These are phyloP conservation scores for Naganishia sp. DNA, from an alignment of 1,284 basidiomycete genomes.

Conservation along the genomic window DNA sequence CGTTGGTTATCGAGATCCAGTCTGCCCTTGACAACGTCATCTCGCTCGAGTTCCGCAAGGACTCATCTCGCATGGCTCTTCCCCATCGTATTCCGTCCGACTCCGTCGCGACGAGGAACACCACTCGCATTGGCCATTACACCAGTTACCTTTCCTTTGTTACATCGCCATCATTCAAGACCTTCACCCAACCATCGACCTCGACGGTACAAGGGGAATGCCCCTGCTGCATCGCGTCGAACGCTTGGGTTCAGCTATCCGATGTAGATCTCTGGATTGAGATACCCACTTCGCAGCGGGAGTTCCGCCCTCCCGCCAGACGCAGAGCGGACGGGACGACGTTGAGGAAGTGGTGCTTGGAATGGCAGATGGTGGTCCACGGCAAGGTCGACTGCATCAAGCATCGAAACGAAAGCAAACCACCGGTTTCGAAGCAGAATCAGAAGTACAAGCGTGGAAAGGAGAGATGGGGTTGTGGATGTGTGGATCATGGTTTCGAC, in stretches of 20 bases:
- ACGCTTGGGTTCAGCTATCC: constrained; percentile 11
- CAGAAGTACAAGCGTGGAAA: constrained; percentile 6
- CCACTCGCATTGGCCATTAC: background rate
- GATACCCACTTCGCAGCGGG: constrained; percentile 1
- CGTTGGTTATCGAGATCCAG: constrained; percentile 10
- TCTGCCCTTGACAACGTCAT: constrained; percentile 21
- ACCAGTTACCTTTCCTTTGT: constrained; percentile 18
- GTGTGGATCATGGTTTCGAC: constrained; percentile 15
- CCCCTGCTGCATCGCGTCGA: constrained; percentile 2
- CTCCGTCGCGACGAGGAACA: background rate
- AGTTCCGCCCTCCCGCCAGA: constrained; percentile 21
- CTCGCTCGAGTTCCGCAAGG: constrained; percentile 10
- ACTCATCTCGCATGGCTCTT: constrained; percentile 4
- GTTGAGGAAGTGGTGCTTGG: constrained; percentile 24
- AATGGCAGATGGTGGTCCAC: constrained; percentile 26
- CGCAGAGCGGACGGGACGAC: constrained; percentile 23
- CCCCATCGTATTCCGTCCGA: background rate
- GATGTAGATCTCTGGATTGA: constrained; percentile 12
- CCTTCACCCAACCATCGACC: constrained; percentile 2
- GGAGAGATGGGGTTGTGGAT: constrained; percentile 25
- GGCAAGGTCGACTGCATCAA: constrained; percentile 22
- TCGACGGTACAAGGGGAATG: background rate
- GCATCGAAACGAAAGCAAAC: constrained; percentile 18
- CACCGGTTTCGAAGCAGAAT: constrained; percentile 3
- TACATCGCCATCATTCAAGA: constrained; percentile 11